Evolutionary conservation across 306 rosid genomes (phyloP), one percentile per base, ranked within the genome.

Genomic region (Prunus campanulata): DNA sequence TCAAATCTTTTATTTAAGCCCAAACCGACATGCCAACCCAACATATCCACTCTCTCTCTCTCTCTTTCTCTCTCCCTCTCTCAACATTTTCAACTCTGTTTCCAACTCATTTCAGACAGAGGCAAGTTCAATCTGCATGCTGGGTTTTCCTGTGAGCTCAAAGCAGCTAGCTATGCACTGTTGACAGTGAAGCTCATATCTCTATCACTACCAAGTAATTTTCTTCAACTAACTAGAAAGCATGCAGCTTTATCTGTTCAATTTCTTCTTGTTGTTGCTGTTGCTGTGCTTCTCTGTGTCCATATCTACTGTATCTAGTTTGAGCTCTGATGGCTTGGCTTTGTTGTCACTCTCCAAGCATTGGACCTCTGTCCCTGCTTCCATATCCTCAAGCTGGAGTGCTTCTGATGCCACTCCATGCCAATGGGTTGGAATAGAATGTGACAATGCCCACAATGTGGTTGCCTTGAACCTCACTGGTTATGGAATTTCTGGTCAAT

Each of bases 371-470:
- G 68, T 85, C 49, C 89, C 90, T 65, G 32, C 84, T 61, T 59
- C 82, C 77, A 69, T 90, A 4, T 78, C 59, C 54, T 85, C 91
- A 7, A 71, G 79, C 65, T 94, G 98, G 98, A 75, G 73, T 72
- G 74, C 79, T 16, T 88, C 90, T 56, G 77, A 88, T 82, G 83
- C 91, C 75, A 85, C 86, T 59, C 95, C 97, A 20, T 94, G 98
- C 69, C 84, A 88, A 7, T 94, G 98, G 98, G 71, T 32, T 0
- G 98, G 97, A 72, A 74, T 94, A 25, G 30, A 71, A 11, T 91
- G 98, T 55, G 85, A 87, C 86, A 68, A n/a, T 56, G 32, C 76
- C 67, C 76, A 76, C 71, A 67, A 70, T 75, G 87, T 91, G 3
- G 10, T 86, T 61, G 71, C 87, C 77, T 87, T 94, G 11, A 83